Conservation (phyloP, 73 alveolate genomes). For the Paraurostyla sp. region DNA sequence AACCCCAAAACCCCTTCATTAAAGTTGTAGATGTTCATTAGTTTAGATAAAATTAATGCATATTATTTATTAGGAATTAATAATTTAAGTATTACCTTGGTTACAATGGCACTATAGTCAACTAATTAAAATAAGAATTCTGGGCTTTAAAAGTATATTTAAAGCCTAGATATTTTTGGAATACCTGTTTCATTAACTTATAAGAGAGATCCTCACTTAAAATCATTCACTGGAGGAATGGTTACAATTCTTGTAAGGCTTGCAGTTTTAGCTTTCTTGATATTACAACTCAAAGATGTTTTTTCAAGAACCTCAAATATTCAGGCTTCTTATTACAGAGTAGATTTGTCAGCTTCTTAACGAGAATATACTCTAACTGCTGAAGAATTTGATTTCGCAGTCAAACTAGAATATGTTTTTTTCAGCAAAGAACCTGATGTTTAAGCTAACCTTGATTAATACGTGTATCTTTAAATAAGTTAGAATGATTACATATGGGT, state of each 20-base stretch:
- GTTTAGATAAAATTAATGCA: too few species aligned
- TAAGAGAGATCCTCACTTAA: neutral
- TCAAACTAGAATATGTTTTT: constrained; percentile 14
- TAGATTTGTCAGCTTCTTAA: neutral
- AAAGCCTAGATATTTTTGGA: constrained; percentile 10
- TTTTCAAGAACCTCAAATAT: neutral
- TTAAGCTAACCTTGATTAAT: constrained; percentile 35
- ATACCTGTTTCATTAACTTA: constrained; percentile 24
- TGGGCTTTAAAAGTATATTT: too few species aligned
- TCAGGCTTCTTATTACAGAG: neutral
- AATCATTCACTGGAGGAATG: constrained; percentile 26
- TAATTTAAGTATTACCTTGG: too few species aligned
- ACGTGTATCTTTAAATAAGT: neutral
- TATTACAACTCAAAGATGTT: neutral
- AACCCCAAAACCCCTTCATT: too few species aligned
- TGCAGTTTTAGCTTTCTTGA: neutral
- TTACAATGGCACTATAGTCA: too few species aligned
- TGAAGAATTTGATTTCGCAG: constrained; percentile 35
- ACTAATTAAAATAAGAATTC: too few species aligned
- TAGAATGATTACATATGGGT: neutral
- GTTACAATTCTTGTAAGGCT: neutral
- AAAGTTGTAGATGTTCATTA: too few species aligned
- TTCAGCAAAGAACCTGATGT: constrained; percentile 21
- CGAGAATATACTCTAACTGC: neutral
- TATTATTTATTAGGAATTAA: too few species aligned